Base-by-base conservation (phyloP, 768 basidiomycete species). In the Trametes sanguinea region DNA sequence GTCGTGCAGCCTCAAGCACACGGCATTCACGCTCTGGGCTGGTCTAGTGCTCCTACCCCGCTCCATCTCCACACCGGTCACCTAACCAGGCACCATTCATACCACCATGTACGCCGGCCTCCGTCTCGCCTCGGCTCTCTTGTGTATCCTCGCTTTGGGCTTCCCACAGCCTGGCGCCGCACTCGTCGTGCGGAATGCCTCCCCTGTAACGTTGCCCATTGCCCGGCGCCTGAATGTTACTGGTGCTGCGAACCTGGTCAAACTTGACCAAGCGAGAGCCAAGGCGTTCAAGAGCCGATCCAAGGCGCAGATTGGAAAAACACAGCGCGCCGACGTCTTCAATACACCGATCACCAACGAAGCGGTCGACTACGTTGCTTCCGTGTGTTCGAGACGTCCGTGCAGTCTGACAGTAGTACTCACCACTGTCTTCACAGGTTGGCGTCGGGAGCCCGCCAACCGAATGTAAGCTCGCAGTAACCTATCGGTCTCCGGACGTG, bases 361-460 rank as follows among this genome's bases (percentile, higher is more conserved):
- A 4, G 53, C 6, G 2, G 65, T 73, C 0, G 9, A 46, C 17
- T 78, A 77, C 54, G 68, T 67, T 1, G 72, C 71, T 0, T 54
- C 55, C 2, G 71, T 72, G 48, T 44, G 67, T 50, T 1, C 16
- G 6, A 14, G 13, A 2, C 8, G 13, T 17, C 22, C 29, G 2
- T 6, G 3, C 8, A 1, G 9, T 0, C 14, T n/a, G 1, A 29
- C 4, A 27, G 9, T 37, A 6, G 10, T 6, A 13, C 35, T 29
- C 10, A 11, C 43, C 8, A 46, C 11, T 4, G 11, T 42, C 30
- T n/a, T 35, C 27, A 2, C 3, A 73, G 56, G 80, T 86, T 17
- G 78, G 76, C 33, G 76, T 87, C 17, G 84, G 85, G 1, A 74
- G 66, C 37, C 83, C 84, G 2, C 64, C 81, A 0, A 79, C 78